Conservation (phyloP, 805 yeast species). For the Lachancea sp. region DNA sequence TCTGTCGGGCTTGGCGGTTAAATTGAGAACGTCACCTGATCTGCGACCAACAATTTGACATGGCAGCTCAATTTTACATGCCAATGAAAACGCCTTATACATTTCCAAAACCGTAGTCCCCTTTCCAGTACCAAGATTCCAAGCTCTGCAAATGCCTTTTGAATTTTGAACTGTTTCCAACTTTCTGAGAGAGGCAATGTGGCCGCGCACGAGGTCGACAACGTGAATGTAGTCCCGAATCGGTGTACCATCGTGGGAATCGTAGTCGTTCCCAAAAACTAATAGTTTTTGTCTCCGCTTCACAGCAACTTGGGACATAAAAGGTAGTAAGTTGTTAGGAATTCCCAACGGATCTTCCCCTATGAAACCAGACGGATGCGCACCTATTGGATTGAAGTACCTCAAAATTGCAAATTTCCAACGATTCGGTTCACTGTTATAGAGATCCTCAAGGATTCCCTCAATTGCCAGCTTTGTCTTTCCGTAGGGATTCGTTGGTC, state of each 20-base stretch:
- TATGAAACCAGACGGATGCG: slow-evolving; percentile 72
- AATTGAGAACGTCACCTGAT: slow-evolving; percentile 68
- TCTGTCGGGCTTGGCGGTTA: slow-evolving; percentile 64
- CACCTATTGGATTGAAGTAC: slow-evolving; percentile 81
- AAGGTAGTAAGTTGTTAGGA: slow-evolving; percentile 72
- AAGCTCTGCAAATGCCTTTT: slow-evolving; percentile 56
- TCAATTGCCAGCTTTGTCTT: slow-evolving; percentile 64
- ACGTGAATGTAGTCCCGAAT: slow-evolving; percentile 79
- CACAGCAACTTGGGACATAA: slow-evolving; percentile 69
- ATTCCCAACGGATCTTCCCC: slow-evolving; percentile 79
- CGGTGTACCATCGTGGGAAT: slow-evolving; percentile 72
- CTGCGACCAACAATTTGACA: slow-evolving; percentile 61
- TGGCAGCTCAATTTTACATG: slow-evolving; percentile 59
- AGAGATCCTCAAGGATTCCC: slow-evolving; percentile 49
- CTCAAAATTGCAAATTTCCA: slow-evolving; percentile 61
- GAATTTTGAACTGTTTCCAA: slow-evolving; percentile 32
- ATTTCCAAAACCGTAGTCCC: slow-evolving; percentile 78
- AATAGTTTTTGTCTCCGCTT: slow-evolving; percentile 59
- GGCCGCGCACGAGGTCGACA: slow-evolving; percentile 72
- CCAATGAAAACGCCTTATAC: slow-evolving; percentile 54
- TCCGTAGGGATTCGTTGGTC: slow-evolving; percentile 75
- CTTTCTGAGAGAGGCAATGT: slow-evolving; percentile 61
- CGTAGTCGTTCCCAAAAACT: slow-evolving; percentile 70
- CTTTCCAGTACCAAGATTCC: slow-evolving; percentile 79
- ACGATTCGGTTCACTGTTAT: slow-evolving; percentile 34